These are phyloP conservation scores for Trifolium dubium DNA, from an alignment of 306 rosid genomes.

Conservation along the genomic window DNA sequence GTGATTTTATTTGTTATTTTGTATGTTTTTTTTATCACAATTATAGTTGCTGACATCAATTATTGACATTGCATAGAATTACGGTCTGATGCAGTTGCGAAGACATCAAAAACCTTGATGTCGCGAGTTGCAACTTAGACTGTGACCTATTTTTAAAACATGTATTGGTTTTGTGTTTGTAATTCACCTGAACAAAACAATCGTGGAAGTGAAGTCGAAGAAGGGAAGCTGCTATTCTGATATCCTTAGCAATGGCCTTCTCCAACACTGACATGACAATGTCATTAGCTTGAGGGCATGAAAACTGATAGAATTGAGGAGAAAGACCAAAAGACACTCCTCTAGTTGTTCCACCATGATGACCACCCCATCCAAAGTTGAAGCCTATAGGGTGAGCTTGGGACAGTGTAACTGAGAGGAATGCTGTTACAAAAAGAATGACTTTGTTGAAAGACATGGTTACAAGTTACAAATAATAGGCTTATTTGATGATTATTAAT, in stretches of 20 bases:
- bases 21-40: not conserved
- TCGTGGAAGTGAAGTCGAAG: conserved; percentile 88
- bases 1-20: not conserved
- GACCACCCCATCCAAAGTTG: conserved; percentile 66
- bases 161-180: not conserved
- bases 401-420: conserved; percentile 46
- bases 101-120: not conserved
- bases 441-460: conserved; percentile 53
- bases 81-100: not conserved
- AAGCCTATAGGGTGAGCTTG: conserved; percentile 56
- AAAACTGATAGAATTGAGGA: conserved; percentile 68
- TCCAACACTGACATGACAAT: conserved; percentile 80
- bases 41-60: not conserved
- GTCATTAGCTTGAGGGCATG: conserved; percentile 84
- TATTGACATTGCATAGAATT: not conserved
- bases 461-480: not conserved
- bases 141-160: not conserved
- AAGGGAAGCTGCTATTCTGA: conserved; percentile 76
- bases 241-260: conserved; percentile 62
- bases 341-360: conserved; percentile 43
- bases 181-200: conserved; percentile 77
- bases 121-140: not conserved
- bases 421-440: conserved; percentile 34
- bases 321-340: conserved; percentile 57
- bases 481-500: conserved; percentile 25